Percentiles rank a stretch among this genome's conserved stretches.
phyloP scores from a whole-genome alignment of 805 yeast genomes.

The Kregervanrija fluxuum region DNA sequence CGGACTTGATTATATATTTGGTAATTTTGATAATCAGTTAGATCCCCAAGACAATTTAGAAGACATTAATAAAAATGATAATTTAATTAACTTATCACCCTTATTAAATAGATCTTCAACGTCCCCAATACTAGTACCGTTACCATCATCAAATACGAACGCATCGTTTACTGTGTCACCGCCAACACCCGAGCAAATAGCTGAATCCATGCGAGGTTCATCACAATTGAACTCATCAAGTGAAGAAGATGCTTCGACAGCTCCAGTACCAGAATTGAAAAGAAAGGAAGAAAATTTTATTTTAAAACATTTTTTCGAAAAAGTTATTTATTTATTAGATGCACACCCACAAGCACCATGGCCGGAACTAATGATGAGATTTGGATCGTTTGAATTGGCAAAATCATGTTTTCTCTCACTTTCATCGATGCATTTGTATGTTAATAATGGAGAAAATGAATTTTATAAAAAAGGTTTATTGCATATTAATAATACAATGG shows the following conservation, averaged over 20 bases:
- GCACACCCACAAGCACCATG: constrained; percentile 57
- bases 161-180: neutral
- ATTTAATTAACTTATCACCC: too few species aligned
- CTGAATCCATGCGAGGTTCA: neutral
- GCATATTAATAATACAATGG: constrained; percentile 52
- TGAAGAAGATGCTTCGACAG: neutral
- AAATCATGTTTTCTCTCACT: constrained; percentile 50
- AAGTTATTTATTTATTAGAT: constrained; percentile 44
- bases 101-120: too few species aligned
- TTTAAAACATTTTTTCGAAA: constrained; percentile 48
- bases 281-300: constrained; percentile 44
- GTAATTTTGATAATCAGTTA: constrained; percentile 8
- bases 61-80: too few species aligned
- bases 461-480: constrained; percentile 45
- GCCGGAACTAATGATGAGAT: constrained; percentile 51
- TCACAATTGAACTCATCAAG: neutral
- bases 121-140: neutral
- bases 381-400: constrained; percentile 52
- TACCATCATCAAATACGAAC: neutral
- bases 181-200: neutral
- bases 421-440: constrained; percentile 52
- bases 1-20: constrained; percentile 26
- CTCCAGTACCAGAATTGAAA: constrained; percentile 4
- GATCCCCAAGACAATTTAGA: too few species aligned
- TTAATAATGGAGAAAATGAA: constrained; percentile 44